Conservation (phyloP, 2,329 filamentous ascomycete genomes). For the Colletotrichum euphorbiae region DNA sequence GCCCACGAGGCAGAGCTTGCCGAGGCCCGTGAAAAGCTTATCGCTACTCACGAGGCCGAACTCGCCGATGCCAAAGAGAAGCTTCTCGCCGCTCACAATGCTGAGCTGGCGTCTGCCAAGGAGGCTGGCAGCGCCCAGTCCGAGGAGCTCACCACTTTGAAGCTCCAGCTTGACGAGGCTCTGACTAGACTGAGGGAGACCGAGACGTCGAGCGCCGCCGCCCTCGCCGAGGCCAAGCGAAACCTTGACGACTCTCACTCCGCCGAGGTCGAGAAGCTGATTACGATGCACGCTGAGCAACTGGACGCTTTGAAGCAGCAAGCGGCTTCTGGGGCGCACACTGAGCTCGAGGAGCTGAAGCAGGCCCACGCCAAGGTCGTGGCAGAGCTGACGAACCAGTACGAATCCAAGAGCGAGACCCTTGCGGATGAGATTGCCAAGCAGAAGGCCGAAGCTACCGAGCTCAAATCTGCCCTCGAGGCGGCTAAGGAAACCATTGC, state of each 20-base stretch:
- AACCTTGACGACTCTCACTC: slow-evolving; percentile 60
- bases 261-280: slow-evolving; percentile 60
- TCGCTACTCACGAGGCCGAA: slow-evolving; percentile 59
- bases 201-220: slow-evolving; percentile 56
- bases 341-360: slow-evolving; percentile 58
- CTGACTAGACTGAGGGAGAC: slow-evolving; percentile 49
- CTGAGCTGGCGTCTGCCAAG: slow-evolving; percentile 48
- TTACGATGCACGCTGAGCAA: slow-evolving; percentile 55
- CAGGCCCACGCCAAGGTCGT: slow-evolving; percentile 52
- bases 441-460: slow-evolving; percentile 47
- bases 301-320: slow-evolving; percentile 56
- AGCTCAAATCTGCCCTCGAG: slow-evolving; percentile 51
- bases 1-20: slow-evolving; percentile 48
- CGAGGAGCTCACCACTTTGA: slow-evolving; percentile 51
- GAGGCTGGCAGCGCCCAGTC: slow-evolving; percentile 50
- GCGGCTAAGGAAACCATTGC: slow-evolving; percentile 48
- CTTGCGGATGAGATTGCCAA: slow-evolving; percentile 46
- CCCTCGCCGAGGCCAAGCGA: slow-evolving; percentile 58
- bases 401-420: slow-evolving; percentile 48
- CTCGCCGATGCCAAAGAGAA: slow-evolving; percentile 53
- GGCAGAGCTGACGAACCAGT: slow-evolving; percentile 55
- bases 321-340: slow-evolving; percentile 49
- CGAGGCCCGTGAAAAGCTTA: slow-evolving; percentile 48
- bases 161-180: slow-evolving; percentile 49
- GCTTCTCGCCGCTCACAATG: slow-evolving; percentile 47